A percentile compares a stretch with the other conserved stretches of the same genome.
phyloP scores from a whole-genome alignment of 116 monocot genomes.

The Dioscorea cayenensis region DNA sequence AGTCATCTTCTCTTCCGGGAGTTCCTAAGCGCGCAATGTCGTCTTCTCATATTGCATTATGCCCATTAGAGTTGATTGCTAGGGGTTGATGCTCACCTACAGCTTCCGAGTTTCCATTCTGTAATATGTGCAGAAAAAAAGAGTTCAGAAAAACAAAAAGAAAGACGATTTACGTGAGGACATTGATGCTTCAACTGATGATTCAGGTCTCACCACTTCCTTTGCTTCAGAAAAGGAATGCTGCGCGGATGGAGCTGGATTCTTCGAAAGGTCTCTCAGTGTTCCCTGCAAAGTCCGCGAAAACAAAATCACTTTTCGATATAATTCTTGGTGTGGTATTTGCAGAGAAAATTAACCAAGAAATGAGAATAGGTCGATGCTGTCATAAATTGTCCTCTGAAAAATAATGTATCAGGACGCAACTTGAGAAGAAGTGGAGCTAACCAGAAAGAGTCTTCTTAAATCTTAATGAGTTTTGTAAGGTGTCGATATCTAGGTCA shows the following conservation, averaged over 20 bases:
- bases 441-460: too few species aligned
- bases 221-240: constrained; percentile 12
- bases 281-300: constrained; percentile 26
- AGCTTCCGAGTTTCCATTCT: background rate
- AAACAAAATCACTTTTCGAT: too few species aligned
- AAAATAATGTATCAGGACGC: background rate
- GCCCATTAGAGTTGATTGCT: constrained; percentile 20
- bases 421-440: background rate
- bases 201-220: constrained; percentile 18
- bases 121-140: background rate
- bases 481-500: too few species aligned
- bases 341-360: too few species aligned
- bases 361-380: too few species aligned
- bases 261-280: constrained; percentile 48
- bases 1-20: background rate
- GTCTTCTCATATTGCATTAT: background rate
- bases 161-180: too few species aligned
- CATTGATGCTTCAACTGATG: too few species aligned
- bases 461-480: too few species aligned
- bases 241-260: constrained; percentile 9
- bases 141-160: too few species aligned
- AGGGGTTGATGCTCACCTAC: constrained; percentile 9
- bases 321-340: too few species aligned
- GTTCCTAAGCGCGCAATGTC: background rate
- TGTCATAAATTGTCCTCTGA: background rate